These are phyloP conservation scores for Hypomyces perniciosus DNA, from an alignment of 2,329 filamentous ascomycete genomes.

Conservation along the genomic window DNA sequence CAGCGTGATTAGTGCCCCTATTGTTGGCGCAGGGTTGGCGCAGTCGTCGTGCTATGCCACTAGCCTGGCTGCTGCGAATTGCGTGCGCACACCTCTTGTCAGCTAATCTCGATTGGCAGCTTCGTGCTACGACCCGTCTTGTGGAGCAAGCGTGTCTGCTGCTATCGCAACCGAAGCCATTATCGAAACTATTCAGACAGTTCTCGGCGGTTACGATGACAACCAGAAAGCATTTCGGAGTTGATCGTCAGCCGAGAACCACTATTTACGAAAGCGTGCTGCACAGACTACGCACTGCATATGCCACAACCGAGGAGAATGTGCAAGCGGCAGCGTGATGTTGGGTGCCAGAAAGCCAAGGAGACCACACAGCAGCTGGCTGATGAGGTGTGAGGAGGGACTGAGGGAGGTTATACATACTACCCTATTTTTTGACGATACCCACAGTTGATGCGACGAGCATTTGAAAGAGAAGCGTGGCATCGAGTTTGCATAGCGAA, in stretches of 20 bases:
- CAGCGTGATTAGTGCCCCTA: constrained; percentile 33
- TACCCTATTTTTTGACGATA: constrained; percentile 8
- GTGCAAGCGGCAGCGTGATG: constrained; percentile 38
- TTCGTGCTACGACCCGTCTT: constrained; percentile 40
- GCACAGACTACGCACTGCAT: constrained; percentile 63
- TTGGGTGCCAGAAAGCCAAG: constrained; percentile 26
- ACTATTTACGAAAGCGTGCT: constrained; percentile 74
- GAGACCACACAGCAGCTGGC: constrained; percentile 31
- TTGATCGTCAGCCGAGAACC: constrained; percentile 72
- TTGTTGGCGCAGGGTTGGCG: constrained; percentile 32
- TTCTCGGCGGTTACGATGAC: constrained; percentile 51
- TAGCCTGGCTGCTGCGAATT: constrained; percentile 43
- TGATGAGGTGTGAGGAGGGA: constrained; percentile 36
- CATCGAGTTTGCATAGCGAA: background rate
- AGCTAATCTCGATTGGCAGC: constrained; percentile 53
- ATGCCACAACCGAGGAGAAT: constrained; percentile 59
- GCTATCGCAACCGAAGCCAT: constrained; percentile 47
- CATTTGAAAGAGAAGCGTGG: background rate
- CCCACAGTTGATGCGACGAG: constrained; percentile 1
- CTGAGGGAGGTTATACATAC: background rate
- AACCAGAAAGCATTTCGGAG: constrained; percentile 71
- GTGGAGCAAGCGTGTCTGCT: constrained; percentile 49
- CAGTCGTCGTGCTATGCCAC: constrained; percentile 20
- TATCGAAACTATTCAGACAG: constrained; percentile 53
- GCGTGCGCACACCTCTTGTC: constrained; percentile 64